Conservation (phyloP, 192 early-diverging fungal genomes). For the Rhizophagus prolifer region DNA sequence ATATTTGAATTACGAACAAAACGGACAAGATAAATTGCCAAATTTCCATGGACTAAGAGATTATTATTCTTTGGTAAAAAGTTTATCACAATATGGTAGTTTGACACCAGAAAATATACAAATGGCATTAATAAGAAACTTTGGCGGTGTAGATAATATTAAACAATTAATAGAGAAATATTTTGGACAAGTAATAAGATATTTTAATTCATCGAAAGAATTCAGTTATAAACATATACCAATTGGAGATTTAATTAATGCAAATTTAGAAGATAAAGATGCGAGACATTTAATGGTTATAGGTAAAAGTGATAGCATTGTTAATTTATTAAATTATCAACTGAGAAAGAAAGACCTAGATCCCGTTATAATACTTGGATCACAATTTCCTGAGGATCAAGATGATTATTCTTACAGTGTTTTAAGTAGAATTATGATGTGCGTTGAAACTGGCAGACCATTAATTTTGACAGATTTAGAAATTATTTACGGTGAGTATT, state of each 20-base stretch:
- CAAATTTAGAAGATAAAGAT: conserved; percentile 15
- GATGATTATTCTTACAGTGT: too few relatives aligned
- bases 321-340: conserved; percentile 17
- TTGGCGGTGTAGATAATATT: conserved; percentile 19
- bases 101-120: conserved; percentile 4
- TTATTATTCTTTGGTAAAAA: conserved; percentile 24
- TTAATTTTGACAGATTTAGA: conserved; percentile 2
- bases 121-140: conserved; percentile 16
- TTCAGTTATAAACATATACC: neutral
- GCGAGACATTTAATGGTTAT: conserved; percentile 13
- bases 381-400: too few relatives aligned
- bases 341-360: conserved; percentile 5
- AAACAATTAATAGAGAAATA: neutral
- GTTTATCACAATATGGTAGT: neutral
- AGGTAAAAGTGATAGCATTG: too few relatives aligned
- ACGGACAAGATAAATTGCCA: neutral
- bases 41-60: conserved; percentile 29
- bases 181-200: conserved; percentile 12
- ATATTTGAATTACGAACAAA: conserved; percentile 13
- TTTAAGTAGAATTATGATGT: too few relatives aligned
- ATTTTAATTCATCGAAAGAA: neutral
- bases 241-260: neutral
- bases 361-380: conserved; percentile 19
- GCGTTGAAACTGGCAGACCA: too few relatives aligned
- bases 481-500: conserved; percentile 4